A percentile compares a stretch with the other conserved stretches of the same genome.
phyloP scores from a whole-genome alignment of 2,329 filamentous ascomycete genomes.

The Botrytis byssoidea region DNA sequence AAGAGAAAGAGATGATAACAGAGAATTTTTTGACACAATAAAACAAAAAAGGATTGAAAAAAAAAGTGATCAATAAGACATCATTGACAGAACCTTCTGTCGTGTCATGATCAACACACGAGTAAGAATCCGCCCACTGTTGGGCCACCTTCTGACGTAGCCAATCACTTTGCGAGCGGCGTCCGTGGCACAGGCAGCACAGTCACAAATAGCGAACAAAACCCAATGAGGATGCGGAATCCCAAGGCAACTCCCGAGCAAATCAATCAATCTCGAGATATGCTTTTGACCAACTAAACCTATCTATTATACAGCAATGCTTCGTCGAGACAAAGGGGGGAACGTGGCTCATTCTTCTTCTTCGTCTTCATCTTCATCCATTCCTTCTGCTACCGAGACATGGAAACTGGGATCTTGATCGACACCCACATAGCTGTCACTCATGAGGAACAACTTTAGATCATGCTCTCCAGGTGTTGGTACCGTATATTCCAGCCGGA shows the following conservation, averaged over 20 bases:
- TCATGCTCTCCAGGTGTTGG: slow-evolving; percentile 81
- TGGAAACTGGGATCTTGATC: slow-evolving; percentile 92
- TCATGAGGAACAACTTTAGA: slow-evolving; percentile 91
- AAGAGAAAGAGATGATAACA: slow-evolving; percentile 8
- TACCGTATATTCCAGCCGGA: slow-evolving; percentile 84
- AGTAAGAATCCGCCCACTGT: slow-evolving; percentile 21
- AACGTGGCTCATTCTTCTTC: slow-evolving; percentile 40
- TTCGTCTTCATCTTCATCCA: slow-evolving; percentile 90
- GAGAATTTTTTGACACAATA: not conserved
- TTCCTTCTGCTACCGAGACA: slow-evolving; percentile 82
- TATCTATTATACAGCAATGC: slow-evolving; percentile 39
- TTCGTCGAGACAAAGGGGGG: slow-evolving; percentile 25
- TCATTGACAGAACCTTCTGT: slow-evolving; percentile 26
- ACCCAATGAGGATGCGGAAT: slow-evolving; percentile 28
- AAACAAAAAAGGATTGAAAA: slow-evolving; percentile 6
- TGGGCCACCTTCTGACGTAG: slow-evolving; percentile 16
- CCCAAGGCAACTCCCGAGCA: slow-evolving; percentile 23
- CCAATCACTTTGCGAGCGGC: slow-evolving; percentile 28
- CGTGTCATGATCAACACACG: slow-evolving; percentile 31
- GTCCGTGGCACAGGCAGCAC: slow-evolving; percentile 32
- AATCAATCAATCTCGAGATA: slow-evolving; percentile 22
- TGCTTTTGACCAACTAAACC: slow-evolving; percentile 33
- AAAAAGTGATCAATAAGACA: slow-evolving; percentile 22
- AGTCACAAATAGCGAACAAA: slow-evolving; percentile 34
- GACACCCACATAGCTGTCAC: slow-evolving; percentile 93